phyloP scores from a whole-genome alignment of 768 basidiomycete genomes.

The Grammothele lineata region DNA sequence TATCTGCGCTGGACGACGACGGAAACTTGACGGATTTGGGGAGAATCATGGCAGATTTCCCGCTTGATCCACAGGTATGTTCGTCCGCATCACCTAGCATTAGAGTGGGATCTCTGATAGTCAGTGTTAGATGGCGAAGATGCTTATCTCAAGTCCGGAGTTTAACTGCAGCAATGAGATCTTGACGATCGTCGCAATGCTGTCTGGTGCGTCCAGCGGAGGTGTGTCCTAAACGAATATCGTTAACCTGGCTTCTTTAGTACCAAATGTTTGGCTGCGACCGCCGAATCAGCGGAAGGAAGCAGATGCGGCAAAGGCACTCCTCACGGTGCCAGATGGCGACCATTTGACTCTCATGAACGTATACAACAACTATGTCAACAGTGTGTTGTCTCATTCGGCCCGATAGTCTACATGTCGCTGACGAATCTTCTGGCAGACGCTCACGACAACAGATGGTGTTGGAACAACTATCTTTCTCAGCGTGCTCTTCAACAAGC shows the following conservation, averaged over 20 bases:
- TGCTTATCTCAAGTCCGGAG: conserved; percentile 91
- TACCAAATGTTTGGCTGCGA: conserved; percentile 93
- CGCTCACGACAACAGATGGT: conserved; percentile 78
- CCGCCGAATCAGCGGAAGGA: conserved; percentile 86
- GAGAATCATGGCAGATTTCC: conserved; percentile 94
- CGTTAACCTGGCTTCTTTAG: conserved; percentile 29
- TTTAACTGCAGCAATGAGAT: conserved; percentile 97
- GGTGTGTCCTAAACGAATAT: not conserved
- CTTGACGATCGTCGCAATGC: conserved; percentile 92
- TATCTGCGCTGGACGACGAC: conserved; percentile 91
- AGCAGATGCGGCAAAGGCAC: conserved; percentile 88
- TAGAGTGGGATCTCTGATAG: not conserved
- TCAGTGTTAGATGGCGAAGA: conserved; percentile 69
- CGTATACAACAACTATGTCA: conserved; percentile 89
- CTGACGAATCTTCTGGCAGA: conserved; percentile 39
- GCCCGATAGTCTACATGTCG: too few species aligned
- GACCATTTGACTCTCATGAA: conserved; percentile 95
- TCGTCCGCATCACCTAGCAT: too few species aligned
- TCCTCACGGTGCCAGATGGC: conserved; percentile 89
- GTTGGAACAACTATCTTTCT: conserved; percentile 87
- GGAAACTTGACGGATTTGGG: conserved; percentile 87
- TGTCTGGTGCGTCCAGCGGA: conserved; percentile 60
- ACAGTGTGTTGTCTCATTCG: conserved; percentile 58
- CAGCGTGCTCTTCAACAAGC: conserved; percentile 81
- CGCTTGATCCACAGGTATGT: conserved; percentile 90